These are phyloP conservation scores for Hyaloscypha bicolor DNA, from an alignment of 495 filamentous ascomycete species.

Conservation along the genomic window DNA sequence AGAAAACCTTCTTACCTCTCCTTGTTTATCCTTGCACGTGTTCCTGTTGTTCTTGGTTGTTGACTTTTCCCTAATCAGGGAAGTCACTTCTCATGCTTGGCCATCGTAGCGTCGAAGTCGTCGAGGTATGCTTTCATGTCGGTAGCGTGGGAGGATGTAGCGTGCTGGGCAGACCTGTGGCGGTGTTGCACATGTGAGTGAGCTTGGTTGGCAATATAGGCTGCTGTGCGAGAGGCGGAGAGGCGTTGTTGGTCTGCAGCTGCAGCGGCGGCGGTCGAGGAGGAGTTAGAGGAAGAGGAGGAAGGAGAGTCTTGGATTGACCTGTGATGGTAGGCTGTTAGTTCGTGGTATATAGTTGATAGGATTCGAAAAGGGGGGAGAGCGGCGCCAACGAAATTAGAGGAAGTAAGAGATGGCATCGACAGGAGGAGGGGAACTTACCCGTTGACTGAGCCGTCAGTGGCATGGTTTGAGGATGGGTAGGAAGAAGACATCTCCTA, in stretches of 20 bases:
- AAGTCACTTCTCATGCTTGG: not conserved
- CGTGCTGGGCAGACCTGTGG: not conserved
- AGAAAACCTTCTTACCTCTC: not conserved
- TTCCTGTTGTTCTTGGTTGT: not conserved
- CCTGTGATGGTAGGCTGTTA: not conserved
- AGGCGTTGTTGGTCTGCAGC: not conserved
- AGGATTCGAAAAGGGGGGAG: too few relatives aligned
- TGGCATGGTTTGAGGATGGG: slow-evolving; percentile 2
- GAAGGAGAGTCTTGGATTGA: not conserved
- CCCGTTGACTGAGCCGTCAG: not conserved
- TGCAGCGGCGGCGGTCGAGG: not conserved
- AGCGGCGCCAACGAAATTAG: not conserved
- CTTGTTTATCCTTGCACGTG: not conserved
- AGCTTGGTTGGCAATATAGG: not conserved
- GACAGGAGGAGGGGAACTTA: not conserved
- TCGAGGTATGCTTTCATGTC: not conserved
- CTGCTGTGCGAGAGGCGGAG: not conserved
- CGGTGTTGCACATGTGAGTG: not conserved
- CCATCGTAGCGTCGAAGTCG: slow-evolving; percentile 4
- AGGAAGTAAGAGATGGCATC: not conserved
- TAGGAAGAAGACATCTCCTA: not conserved
- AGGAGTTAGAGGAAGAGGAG: not conserved
- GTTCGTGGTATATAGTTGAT: not conserved
- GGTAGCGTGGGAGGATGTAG: not conserved
- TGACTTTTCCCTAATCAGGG: not conserved